Base-by-base conservation (phyloP, 139 green algal species). In the Volvox africanus region DNA sequence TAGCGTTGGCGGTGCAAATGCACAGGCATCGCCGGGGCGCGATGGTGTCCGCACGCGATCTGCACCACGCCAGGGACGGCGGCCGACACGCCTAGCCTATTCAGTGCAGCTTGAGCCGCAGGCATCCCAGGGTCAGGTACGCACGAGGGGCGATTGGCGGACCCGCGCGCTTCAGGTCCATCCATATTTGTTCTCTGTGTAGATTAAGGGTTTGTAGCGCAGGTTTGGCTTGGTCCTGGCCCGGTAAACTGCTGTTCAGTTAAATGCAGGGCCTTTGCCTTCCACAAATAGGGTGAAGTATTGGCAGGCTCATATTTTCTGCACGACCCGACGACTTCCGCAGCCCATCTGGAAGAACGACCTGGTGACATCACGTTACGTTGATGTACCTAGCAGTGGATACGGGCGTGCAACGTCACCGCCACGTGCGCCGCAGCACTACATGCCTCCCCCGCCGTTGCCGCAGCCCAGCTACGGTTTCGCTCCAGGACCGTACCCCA, bases 331-430 rank as follows among this genome's bases (percentile, higher is more conserved):
- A 55, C 44, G 44, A 55, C 44, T 55, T 55, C 62, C 36, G 30
- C 36, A 82, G 65, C 80, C 91, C 50, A 28, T 93, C 2, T 93
- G 86, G 78, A 24, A 75, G 1, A 80, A 93, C 61, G 91, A 93
- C 68, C 80, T 93, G 55, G 80, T 93, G 50, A 91, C 91, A 20
- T 73, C 76, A 50, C 87, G 91, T 11, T 93, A 93, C 91, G 80
- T 92, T n/a, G 86, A 89, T 37, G 69, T 93, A 24, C 91, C 87
- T n/a, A 82, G 87, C 87, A 88, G 62, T 61, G 87, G 91, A 22
- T 93, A 93, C 69, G 87, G 80, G 61, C 69, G 61, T 68, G 17
- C 17, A 12, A 1, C 12, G 36, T 78, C 82, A 0, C 32, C 82
- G 61, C 82, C 62, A 24, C 84, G 12, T 14, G 36, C 55, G 37